Evolutionary conservation across 108 stramenopile species (phyloP).

Genomic region (Ochromonas danica): DNA sequence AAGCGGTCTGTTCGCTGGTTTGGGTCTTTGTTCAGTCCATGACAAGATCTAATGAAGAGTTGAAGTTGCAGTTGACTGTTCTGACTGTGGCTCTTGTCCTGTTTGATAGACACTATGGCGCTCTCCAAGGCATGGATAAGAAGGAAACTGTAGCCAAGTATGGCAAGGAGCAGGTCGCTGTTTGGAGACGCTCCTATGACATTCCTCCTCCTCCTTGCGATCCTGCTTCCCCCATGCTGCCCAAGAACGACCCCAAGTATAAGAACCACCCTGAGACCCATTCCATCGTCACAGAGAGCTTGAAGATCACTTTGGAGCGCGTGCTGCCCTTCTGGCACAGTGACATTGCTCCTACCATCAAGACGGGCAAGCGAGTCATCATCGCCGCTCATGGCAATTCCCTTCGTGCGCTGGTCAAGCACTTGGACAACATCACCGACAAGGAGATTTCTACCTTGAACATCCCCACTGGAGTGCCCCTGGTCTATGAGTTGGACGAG

Average conservation of each 20-base stretch:
- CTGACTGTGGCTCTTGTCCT: no score
- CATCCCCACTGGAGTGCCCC: conserved; percentile 87
- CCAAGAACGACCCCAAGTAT: conserved; percentile 81
- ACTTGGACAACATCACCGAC: conserved; percentile 88
- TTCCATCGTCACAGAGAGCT: conserved; percentile 61
- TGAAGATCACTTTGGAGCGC: conserved; percentile 77
- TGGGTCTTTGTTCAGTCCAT: no score
- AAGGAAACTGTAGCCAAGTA: conserved; percentile 92
- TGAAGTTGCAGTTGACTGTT: no score
- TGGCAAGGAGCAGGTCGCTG: conserved; percentile 88
- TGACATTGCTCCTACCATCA: conserved; percentile 78
- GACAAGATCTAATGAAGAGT: no score
- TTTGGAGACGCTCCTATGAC: conserved; percentile 91
- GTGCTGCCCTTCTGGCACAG: conserved; percentile 88
- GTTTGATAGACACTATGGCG: conserved; percentile 29
- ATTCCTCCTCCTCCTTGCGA: conserved; percentile 80
- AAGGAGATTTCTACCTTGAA: conserved; percentile 89
- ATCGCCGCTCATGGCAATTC: conserved; percentile 99
- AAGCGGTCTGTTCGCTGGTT: no score
- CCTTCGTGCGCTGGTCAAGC: conserved; percentile 94
- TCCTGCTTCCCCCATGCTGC: conserved; percentile 77
- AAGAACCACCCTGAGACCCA: conserved; percentile 56
- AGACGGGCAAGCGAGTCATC: conserved; percentile 82
- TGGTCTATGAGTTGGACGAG: conserved; percentile 84
- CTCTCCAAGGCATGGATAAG: conserved; percentile 89